Percentiles rank a stretch among this genome's conserved stretches.
Evolutionary conservation across 208 protist genomes (phyloP).

Genomic region (Wallacemonas collosoma): DNA sequence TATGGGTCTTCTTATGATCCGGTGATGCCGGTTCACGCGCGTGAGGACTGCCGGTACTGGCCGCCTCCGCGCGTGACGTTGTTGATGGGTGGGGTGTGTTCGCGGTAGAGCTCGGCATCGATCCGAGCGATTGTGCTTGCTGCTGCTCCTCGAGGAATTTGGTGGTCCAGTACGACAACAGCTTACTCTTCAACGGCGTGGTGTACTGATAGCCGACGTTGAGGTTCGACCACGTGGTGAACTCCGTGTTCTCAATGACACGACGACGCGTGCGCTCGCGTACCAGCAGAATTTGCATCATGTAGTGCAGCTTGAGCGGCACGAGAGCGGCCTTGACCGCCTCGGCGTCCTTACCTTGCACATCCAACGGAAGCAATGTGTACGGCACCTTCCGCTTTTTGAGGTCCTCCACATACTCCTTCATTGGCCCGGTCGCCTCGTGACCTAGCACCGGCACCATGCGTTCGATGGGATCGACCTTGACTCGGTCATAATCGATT

Average conservation of each 20-base stretch:
- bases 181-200: slow-evolving; percentile 35
- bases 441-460: slow-evolving; percentile 39
- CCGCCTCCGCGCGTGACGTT: neutral
- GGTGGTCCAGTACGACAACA: slow-evolving; percentile 25
- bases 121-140: neutral
- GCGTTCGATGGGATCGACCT: slow-evolving; percentile 30
- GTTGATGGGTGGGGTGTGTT: neutral
- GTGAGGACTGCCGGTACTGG: neutral
- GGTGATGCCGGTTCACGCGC: neutral
- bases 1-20: neutral
- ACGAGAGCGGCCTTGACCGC: slow-evolving; percentile 37
- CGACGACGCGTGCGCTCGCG: slow-evolving; percentile 49
- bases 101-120: slow-evolving; percentile 12
- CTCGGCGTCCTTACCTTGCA: slow-evolving; percentile 34
- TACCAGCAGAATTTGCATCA: slow-evolving; percentile 46
- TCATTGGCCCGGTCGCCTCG: slow-evolving; percentile 12
- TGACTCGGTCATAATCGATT: slow-evolving; percentile 23
- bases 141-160: slow-evolving; percentile 24
- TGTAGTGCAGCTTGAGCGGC: slow-evolving; percentile 54
- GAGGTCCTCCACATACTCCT: slow-evolving; percentile 22
- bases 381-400: slow-evolving; percentile 15
- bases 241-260: slow-evolving; percentile 41
- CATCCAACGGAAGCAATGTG: slow-evolving; percentile 41
- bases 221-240: slow-evolving; percentile 28
- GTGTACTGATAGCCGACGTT: slow-evolving; percentile 30